phyloP scores from a whole-genome alignment of 768 basidiomycete genomes.

The Cystobasidium onofrii region DNA sequence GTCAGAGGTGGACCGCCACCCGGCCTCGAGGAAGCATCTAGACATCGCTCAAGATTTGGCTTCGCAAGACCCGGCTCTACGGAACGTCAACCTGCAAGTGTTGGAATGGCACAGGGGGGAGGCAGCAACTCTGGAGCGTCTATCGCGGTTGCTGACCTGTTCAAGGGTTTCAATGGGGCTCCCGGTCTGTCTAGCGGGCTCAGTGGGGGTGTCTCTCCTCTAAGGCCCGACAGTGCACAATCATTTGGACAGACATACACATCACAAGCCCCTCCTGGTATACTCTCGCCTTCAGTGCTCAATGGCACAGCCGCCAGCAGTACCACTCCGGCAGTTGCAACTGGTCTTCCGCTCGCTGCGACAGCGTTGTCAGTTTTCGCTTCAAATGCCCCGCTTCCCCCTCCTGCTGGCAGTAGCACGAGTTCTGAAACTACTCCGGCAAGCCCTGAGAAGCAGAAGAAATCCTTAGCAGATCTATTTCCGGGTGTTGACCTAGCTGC shows the following conservation, averaged over 20 bases:
- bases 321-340: not conserved
- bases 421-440: not conserved
- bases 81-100: not conserved
- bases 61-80: slow-evolving; percentile 18
- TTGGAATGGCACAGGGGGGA: not conserved
- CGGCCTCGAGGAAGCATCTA: not conserved
- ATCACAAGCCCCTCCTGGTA: not conserved
- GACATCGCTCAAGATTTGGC: slow-evolving; percentile 26
- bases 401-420: not conserved
- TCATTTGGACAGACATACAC: not conserved
- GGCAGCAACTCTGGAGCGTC: not conserved
- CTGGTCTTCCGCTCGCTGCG: not conserved
- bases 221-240: not conserved
- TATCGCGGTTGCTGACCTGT: slow-evolving; percentile 16
- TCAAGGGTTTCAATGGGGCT: slow-evolving; percentile 8
- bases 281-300: not conserved
- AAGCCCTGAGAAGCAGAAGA: not conserved
- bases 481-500: slow-evolving; percentile 18
- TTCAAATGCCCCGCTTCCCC: not conserved
- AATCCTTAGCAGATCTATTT: slow-evolving; percentile 14
- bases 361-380: not conserved
- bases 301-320: not conserved
- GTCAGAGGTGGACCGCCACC: not conserved
- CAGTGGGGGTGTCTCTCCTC: slow-evolving; percentile 1
- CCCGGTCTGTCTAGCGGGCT: not conserved